Base-by-base conservation (phyloP, 2,329 filamentous ascomycete species). In the Hirsutella rhossiliensis region DNA sequence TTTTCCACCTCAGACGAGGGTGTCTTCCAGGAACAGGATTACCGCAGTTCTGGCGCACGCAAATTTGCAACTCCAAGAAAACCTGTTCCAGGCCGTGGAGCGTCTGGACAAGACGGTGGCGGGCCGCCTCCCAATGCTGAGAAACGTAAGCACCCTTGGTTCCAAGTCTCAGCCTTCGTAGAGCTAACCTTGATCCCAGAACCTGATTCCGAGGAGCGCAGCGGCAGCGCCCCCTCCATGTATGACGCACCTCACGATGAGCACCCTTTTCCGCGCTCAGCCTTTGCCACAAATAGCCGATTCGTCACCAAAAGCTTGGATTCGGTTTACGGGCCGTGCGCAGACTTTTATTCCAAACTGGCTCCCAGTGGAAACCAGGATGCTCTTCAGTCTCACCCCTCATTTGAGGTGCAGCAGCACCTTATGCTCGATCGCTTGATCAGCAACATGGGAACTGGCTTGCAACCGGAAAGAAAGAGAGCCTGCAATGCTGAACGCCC, bases 331-430 rank as follows among this genome's bases (percentile, higher is more conserved):
- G 43, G 42, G 41, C 38, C 44, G 11, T 44, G 45, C 43, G 41
- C 47, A 42, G 42, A 39, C 41, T 39, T 44, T 38, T 17, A 40
- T 43, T 29, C 30, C 40, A 29, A 47, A 28, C 34, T 42, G 43
- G 51, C 53, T 58, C 57, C 60, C 13, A 64, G 62, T 63, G 62
- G 60, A 55, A 52, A 42, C 39, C 49, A 53, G 38, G 23, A 48
- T 44, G 45, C 47, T 34, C 46, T 46, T 43, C 47, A 54, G 45
- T 51, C 44, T 28, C 51, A 63, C 40, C 56, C 59, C n/a, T 56
- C 60, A 17, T 62, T 70, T 44, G 69, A 72, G 52, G 56, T 54
- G 37, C 52, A 62, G 37, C 68, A 71, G 48, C 59, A 61, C 43
- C 49, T 54, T 28, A 49, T 69, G 17, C 51, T 72, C 36, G 51